A percentile compares a stretch with the other conserved stretches of the same genome.
Conservation (phyloP, 345 rosid genomes). For the Punica granatum region DNA sequence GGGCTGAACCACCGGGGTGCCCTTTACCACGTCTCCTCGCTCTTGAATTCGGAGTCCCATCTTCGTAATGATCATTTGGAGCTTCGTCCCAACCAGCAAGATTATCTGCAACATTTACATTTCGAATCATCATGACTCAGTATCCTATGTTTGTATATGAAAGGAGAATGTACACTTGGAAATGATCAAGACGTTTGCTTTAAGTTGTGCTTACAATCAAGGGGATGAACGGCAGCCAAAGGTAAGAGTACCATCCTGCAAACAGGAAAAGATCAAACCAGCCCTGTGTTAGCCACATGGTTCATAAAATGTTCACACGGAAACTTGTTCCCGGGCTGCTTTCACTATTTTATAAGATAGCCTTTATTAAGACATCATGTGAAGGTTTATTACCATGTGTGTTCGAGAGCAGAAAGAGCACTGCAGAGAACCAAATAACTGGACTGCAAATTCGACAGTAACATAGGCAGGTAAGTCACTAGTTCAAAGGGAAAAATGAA, state of each 20-base stretch:
- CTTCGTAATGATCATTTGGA: conserved; percentile 77
- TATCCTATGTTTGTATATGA: neutral
- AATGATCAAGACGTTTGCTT: neutral
- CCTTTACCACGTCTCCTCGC: conserved; percentile 80
- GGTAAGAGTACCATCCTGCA: conserved; percentile 60
- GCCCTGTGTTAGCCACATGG: neutral
- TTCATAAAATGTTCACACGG: neutral
- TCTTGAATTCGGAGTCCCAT: conserved; percentile 76
- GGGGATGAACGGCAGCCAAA: conserved; percentile 83
- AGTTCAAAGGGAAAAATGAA: neutral
- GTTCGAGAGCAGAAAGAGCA: conserved; percentile 56
- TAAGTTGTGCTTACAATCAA: conserved; percentile 51
- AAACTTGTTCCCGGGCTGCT: neutral
- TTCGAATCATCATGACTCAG: neutral
- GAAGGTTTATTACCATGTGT: conserved; percentile 55
- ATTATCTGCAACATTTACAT: conserved; percentile 32
- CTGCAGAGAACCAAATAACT: conserved; percentile 64
- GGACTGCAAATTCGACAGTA: conserved; percentile 46
- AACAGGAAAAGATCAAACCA: neutral
- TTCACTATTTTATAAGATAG: neutral
- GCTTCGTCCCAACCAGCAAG: conserved; percentile 69
- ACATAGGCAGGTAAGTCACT: neutral
- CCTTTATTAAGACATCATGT: neutral
- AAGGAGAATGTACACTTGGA: neutral
- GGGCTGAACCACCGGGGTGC: conserved; percentile 87